phyloP scores from a whole-genome alignment of 2,329 filamentous ascomycete genomes.

The Botrytis squamosa region DNA sequence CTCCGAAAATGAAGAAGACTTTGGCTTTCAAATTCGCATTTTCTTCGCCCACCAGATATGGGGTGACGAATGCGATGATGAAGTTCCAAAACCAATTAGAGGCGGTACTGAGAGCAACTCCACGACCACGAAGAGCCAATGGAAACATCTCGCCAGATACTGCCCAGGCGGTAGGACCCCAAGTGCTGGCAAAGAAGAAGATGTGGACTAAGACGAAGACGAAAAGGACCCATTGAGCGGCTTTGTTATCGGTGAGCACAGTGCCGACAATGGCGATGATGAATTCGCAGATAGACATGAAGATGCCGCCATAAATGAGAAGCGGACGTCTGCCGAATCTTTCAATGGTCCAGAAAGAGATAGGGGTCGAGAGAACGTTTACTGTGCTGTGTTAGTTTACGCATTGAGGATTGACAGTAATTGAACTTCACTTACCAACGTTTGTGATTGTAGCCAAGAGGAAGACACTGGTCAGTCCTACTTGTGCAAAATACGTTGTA shows the following conservation, averaged over 20 bases:
- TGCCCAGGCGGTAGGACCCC: constrained; percentile 72
- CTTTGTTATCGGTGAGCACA: constrained; percentile 64
- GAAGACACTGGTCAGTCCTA: constrained; percentile 67
- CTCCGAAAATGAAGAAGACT: constrained; percentile 57
- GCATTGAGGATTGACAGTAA: background rate
- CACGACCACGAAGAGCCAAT: constrained; percentile 69
- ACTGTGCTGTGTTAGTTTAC: constrained; percentile 45
- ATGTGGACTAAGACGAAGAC: constrained; percentile 76
- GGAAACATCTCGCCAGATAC: constrained; percentile 89
- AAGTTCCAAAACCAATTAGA: constrained; percentile 91
- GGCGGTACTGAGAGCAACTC: constrained; percentile 79
- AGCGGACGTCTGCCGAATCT: constrained; percentile 75
- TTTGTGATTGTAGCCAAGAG: constrained; percentile 79
- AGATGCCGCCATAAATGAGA: constrained; percentile 73
- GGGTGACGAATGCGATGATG: constrained; percentile 65
- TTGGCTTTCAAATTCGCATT: constrained; percentile 38
- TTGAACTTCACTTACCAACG: constrained; percentile 3
- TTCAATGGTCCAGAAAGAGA: constrained; percentile 84
- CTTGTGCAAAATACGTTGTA: constrained; percentile 86
- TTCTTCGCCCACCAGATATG: constrained; percentile 61
- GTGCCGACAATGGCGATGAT: constrained; percentile 65
- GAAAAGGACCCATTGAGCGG: constrained; percentile 26
- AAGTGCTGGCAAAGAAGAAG: constrained; percentile 82
- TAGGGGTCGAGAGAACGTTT: constrained; percentile 79
- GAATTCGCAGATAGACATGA: constrained; percentile 86